phyloP scores from a whole-genome alignment of 352 stramenopile species.

The Pythium coloratum region DNA sequence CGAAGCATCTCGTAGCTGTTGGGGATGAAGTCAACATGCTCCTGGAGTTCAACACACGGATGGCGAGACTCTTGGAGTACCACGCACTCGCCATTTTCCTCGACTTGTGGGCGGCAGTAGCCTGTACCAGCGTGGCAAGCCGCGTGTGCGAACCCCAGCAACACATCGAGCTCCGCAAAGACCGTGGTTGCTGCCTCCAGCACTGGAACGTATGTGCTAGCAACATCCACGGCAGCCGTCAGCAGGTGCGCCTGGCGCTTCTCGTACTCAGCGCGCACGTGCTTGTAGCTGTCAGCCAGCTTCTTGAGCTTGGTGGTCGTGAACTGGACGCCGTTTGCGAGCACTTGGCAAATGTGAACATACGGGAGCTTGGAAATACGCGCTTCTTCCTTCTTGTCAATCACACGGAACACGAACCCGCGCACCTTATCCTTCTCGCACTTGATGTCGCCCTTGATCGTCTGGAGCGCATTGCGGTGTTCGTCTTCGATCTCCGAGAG shows the following conservation, averaged over 20 bases:
- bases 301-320: conserved; percentile 91
- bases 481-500: conserved; percentile 83
- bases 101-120: conserved; percentile 67
- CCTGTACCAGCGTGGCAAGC: conserved; percentile 90
- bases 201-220: conserved; percentile 95
- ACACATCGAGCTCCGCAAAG: conserved; percentile 94
- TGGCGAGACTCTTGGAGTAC: conserved; percentile 90
- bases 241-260: conserved; percentile 91
- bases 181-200: conserved; percentile 89
- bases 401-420: conserved; percentile 93
- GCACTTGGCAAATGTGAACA: conserved; percentile 93
- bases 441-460: conserved; percentile 83
- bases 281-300: conserved; percentile 83
- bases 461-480: conserved; percentile 55
- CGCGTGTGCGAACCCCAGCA: conserved; percentile 93
- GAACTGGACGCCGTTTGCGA: conserved; percentile 98
- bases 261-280: conserved; percentile 91
- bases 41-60: conserved; percentile 98
- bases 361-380: conserved; percentile 84
- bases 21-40: conserved; percentile 95
- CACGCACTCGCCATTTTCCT: conserved; percentile 60
- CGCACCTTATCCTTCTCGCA: conserved; percentile 92
- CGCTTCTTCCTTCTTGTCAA: conserved; percentile 93
- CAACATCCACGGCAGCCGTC: conserved; percentile 92
- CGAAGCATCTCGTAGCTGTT: conserved; percentile 95